phyloP scores from a whole-genome alignment of 495 filamentous ascomycete genomes.

The Aspergillus coremiiformis region DNA sequence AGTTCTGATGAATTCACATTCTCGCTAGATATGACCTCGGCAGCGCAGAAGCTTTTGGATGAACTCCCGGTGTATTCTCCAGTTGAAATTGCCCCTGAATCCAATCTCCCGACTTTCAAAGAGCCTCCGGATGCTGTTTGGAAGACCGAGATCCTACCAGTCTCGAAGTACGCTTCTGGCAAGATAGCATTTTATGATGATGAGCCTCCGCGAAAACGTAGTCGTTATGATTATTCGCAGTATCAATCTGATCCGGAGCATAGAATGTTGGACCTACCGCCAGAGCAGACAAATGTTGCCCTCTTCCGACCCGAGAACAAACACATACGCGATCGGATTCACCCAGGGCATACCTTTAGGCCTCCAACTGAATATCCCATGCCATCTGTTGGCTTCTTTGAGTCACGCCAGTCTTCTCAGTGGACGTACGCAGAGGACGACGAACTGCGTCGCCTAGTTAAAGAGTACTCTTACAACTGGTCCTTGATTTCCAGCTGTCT shows the following conservation, averaged over 20 bases:
- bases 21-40: slow-evolving; percentile 63
- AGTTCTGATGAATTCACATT: slow-evolving; percentile 77
- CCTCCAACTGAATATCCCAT: slow-evolving; percentile 86
- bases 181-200: slow-evolving; percentile 62
- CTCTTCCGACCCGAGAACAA: slow-evolving; percentile 88
- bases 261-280: slow-evolving; percentile 45
- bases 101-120: slow-evolving; percentile 47
- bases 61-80: slow-evolving; percentile 77
- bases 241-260: slow-evolving; percentile 56
- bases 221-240: slow-evolving; percentile 67
- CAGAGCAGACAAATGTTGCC: slow-evolving; percentile 71
- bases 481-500: slow-evolving; percentile 79
- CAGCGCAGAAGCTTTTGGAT: slow-evolving; percentile 72
- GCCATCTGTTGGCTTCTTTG: slow-evolving; percentile 84
- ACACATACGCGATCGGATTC: slow-evolving; percentile 78
- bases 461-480: slow-evolving; percentile 96
- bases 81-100: slow-evolving; percentile 49
- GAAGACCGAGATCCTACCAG: slow-evolving; percentile 69
- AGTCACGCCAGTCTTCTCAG: slow-evolving; percentile 74
- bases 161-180: slow-evolving; percentile 80
- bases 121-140: slow-evolving; percentile 60
- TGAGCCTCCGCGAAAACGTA: slow-evolving; percentile 64
- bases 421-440: slow-evolving; percentile 90
- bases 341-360: slow-evolving; percentile 86
- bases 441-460: slow-evolving; percentile 72